phyloP scores from a whole-genome alignment of 495 filamentous ascomycete genomes.

The Aspergillus leporis region DNA sequence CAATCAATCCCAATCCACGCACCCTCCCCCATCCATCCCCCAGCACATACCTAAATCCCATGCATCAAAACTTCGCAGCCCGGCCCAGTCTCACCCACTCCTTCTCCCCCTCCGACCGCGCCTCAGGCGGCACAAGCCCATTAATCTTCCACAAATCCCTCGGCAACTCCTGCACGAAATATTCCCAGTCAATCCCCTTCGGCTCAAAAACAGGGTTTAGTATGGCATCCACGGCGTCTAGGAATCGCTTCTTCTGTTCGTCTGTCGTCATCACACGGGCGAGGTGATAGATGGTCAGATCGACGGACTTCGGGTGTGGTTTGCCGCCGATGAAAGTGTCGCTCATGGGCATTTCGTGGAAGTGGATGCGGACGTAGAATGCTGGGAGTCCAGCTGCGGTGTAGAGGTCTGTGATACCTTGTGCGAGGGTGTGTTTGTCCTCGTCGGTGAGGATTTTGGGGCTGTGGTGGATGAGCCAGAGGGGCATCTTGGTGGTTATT shows the following conservation, averaged over 20 bases:
- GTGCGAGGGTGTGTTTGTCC: conserved; percentile 20
- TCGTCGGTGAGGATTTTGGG: conserved; percentile 8
- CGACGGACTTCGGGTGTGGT: conserved; percentile 8
- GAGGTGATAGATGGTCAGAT: conserved; percentile 15
- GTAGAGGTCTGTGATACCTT: conserved; percentile 19
- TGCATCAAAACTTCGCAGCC: conserved; percentile 1
- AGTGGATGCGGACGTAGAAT: conserved; percentile 25
- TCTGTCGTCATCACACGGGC: conserved; percentile 13
- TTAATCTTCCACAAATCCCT: conserved; percentile 23
- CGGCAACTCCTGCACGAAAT: conserved; percentile 16
- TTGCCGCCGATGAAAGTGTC: conserved; percentile 10
- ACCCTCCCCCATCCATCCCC: no score
- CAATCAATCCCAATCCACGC: no score
- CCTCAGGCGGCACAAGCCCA: conserved; percentile 16
- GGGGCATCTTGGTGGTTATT: conserved; percentile 11
- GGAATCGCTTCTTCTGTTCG: conserved; percentile 10
- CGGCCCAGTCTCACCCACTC: conserved; percentile 11
- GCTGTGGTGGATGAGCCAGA: conserved; percentile 14
- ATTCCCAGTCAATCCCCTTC: conserved; percentile 21
- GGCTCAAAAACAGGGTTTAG: conserved; percentile 13
- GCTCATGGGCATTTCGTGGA: neutral
- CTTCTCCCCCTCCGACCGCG: conserved; percentile 16
- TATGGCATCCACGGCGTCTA: conserved; percentile 5
- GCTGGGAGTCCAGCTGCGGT: conserved; percentile 25
- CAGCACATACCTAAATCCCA: no score